phyloP scores from a whole-genome alignment of 176 grass and related monocot genomes.

The Musa acuminata region DNA sequence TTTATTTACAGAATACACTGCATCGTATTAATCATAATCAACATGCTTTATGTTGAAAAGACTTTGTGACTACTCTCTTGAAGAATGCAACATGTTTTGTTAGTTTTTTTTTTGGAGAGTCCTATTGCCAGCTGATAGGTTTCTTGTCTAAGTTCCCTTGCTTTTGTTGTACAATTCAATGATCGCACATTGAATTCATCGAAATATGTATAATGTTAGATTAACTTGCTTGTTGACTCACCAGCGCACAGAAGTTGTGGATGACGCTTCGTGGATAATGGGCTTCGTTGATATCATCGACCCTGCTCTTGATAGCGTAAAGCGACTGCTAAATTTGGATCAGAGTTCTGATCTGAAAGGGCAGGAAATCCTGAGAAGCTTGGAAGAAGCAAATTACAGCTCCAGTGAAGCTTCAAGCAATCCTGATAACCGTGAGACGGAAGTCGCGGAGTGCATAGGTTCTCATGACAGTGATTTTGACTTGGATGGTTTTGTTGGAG shows the following conservation, averaged over 20 bases:
- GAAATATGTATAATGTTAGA: neutral
- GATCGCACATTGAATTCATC: too few relatives aligned
- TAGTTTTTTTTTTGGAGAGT: too few relatives aligned
- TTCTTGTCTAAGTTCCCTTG: too few relatives aligned
- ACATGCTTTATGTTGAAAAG: too few relatives aligned
- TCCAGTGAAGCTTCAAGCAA: slow-evolving; percentile 15
- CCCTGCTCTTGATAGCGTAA: slow-evolving; percentile 80
- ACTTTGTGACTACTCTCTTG: too few relatives aligned
- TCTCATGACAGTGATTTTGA: slow-evolving; percentile 34
- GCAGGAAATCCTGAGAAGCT: slow-evolving; percentile 24
- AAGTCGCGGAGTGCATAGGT: neutral
- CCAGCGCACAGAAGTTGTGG: slow-evolving; percentile 80
- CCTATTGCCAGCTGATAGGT: too few relatives aligned
- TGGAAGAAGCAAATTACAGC: slow-evolving; percentile 13
- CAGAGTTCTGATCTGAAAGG: slow-evolving; percentile 22
- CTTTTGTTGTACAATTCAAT: too few relatives aligned
- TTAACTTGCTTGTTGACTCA: slow-evolving; percentile 7
- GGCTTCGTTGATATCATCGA: slow-evolving; percentile 85
- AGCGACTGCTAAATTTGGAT: slow-evolving; percentile 65
- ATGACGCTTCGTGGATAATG: slow-evolving; percentile 91
- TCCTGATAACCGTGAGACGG: neutral
- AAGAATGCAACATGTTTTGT: too few relatives aligned
- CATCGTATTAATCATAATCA: too few relatives aligned
- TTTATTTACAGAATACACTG: too few relatives aligned
- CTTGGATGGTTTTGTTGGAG: slow-evolving; percentile 58